Evolutionary conservation across 306 rosid species (phyloP), one percentile per base, ranked within the genome.

Genomic region (Canavalia ensiformis): DNA sequence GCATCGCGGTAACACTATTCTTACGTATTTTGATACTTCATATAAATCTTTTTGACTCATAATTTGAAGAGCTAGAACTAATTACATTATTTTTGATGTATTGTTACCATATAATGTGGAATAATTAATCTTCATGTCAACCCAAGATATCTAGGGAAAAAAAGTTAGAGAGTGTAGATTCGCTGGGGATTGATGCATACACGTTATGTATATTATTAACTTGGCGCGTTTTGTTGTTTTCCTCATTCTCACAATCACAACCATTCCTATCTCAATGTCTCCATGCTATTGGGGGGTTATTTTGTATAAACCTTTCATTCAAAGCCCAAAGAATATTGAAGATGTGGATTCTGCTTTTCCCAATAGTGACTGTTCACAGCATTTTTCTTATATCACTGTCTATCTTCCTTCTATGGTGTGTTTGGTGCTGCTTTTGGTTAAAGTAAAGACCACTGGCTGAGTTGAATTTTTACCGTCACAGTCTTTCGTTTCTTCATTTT

Each of bases 401-500:
- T 66, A 12, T 65, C 71, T 37, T 65, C 33, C 50, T 65, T 65
- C 71, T 64, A 65, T 10, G 33, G 0, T 34, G 69, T 37, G 69
- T 35, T 44, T 4, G 49, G 30, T 39, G 7, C 47, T 64, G 4
- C 37, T 64, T 9, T 64, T 34, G 18, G 50, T n/a, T 64, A 35
- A 66, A 25, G 72, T 31, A 60, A 60, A 60, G 44, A 39, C 13
- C 70, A 39, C 70, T 37, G 13, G 1, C 30, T 9, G n/a, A 66
- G 52, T 41, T 66, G 0, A 41, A 7, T 13, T 66, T 66, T 42
- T 41, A 41, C 51, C 0, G 41, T 66, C 34, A 41, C 72, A 66
- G 35, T 3, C 72, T 66, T 66, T 65, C 51, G 3, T 18, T 9
- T 39, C 52, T 25, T 66, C 52, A 42, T 66, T 41, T 66, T 25